These are phyloP conservation scores for Lichtheimia hyalospora DNA, from an alignment of 371 early-diverging fungal genomes.

Conservation along the genomic window DNA sequence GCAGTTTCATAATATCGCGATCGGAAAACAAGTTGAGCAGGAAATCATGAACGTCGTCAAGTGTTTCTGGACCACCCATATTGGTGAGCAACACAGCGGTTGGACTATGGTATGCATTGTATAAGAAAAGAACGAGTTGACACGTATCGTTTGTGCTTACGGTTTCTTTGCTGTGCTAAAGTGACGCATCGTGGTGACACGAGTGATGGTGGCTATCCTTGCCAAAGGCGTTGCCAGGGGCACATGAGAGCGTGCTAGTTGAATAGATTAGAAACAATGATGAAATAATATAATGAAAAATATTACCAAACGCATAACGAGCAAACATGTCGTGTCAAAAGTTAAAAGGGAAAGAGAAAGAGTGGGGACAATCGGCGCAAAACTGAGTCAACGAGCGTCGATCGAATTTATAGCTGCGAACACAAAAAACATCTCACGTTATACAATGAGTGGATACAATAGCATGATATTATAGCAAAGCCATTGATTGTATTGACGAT, in stretches of 20 bases:
- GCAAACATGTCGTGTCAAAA: not conserved
- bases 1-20: slow-evolving; percentile 90
- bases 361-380: not conserved
- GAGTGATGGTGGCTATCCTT: no score
- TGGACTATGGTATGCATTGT: slow-evolving; percentile 22
- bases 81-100: slow-evolving; percentile 91
- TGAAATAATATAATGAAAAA: not conserved
- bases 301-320: not conserved
- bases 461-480: no score
- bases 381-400: no score
- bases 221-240: no score
- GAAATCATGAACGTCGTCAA: slow-evolving; percentile 81
- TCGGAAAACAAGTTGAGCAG: slow-evolving; percentile 89
- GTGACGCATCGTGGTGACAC: slow-evolving; percentile 1
- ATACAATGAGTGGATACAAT: no score
- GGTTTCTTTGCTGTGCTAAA: slow-evolving; percentile 1
- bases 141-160: not conserved
- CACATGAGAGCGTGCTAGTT: no score
- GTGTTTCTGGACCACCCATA: slow-evolving; percentile 88
- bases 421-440: no score
- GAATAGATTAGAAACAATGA: no score
- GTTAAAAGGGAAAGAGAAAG: not conserved
- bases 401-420: no score
- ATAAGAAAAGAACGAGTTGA: not conserved
- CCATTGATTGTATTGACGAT: no score